Percentiles rank a stretch among this genome's conserved stretches.
phyloP scores from a whole-genome alignment of 1,139 yeast genomes.

The Protomyces gravidus region DNA sequence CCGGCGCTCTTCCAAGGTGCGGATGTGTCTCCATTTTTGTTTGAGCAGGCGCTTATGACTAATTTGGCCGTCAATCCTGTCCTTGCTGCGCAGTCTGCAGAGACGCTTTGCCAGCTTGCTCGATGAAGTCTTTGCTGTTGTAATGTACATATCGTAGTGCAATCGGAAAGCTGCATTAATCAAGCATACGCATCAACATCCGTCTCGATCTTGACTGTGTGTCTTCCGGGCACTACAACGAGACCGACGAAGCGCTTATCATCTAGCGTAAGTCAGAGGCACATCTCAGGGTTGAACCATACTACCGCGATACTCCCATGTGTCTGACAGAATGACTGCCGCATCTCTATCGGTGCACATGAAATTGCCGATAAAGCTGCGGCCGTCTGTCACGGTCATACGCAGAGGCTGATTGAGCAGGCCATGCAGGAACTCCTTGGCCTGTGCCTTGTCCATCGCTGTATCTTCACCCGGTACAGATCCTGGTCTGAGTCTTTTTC shows the following conservation, averaged over 20 bases:
- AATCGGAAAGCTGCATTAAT: not conserved
- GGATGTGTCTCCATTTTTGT: not conserved
- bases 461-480: too few relatives aligned
- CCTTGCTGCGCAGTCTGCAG: slow-evolving; percentile 8
- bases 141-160: not conserved
- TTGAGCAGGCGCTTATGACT: slow-evolving; percentile 3
- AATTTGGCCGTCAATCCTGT: slow-evolving; percentile 18
- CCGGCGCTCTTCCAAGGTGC: not conserved
- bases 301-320: slow-evolving; percentile 18
- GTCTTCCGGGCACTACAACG: slow-evolving; percentile 21
- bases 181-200: not conserved
- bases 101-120: slow-evolving; percentile 5
- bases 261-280: not conserved
- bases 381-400: slow-evolving; percentile 15
- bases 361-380: slow-evolving; percentile 10
- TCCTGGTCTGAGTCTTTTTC: too few relatives aligned
- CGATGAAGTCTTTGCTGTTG: not conserved
- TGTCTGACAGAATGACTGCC: slow-evolving; percentile 9
- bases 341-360: slow-evolving; percentile 26
- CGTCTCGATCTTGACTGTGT: not conserved
- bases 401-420: slow-evolving; percentile 9
- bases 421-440: not conserved
- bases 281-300: not conserved
- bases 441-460: not conserved
- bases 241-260: slow-evolving; percentile 21